These are phyloP conservation scores for Artemisia argyi DNA, from an alignment of 129 eudicot genomes.

Conservation along the genomic window DNA sequence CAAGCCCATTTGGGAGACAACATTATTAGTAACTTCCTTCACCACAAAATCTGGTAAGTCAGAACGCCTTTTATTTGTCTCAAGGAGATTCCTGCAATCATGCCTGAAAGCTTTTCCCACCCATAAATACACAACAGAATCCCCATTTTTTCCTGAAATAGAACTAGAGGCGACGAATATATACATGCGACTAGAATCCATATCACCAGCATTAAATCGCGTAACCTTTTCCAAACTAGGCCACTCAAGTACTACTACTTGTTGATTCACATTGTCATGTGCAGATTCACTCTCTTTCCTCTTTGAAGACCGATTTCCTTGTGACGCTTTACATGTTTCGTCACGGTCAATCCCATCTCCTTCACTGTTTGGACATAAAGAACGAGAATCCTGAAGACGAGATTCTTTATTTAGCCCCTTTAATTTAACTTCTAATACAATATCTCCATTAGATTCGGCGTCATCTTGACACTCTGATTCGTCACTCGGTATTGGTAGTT, in stretches of 20 bases:
- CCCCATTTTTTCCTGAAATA: constrained; percentile 31
- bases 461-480: constrained; percentile 29
- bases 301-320: constrained; percentile 22
- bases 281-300: constrained; percentile 24
- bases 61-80: constrained; percentile 25
- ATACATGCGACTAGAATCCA: constrained; percentile 47
- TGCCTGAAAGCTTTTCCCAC: constrained; percentile 49
- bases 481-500: constrained; percentile 49
- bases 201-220: constrained; percentile 39
- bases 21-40: constrained; percentile 45
- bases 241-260: constrained; percentile 54
- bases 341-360: constrained; percentile 15
- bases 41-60: constrained; percentile 41
- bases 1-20: constrained; percentile 57
- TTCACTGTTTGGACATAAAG: constrained; percentile 16
- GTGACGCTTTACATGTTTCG: constrained; percentile 16
- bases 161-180: constrained; percentile 44
- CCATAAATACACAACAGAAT: constrained; percentile 60
- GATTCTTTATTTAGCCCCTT: constrained; percentile 29
- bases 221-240: constrained; percentile 59
- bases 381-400: constrained; percentile 24
- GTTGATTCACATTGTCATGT: constrained; percentile 24
- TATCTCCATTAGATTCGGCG: constrained; percentile 21
- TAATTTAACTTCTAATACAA: constrained; percentile 15
- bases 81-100: constrained; percentile 28